These are phyloP conservation scores for Scedosporium dehoogii DNA, from an alignment of 2,329 filamentous ascomycete genomes.

Conservation along the genomic window DNA sequence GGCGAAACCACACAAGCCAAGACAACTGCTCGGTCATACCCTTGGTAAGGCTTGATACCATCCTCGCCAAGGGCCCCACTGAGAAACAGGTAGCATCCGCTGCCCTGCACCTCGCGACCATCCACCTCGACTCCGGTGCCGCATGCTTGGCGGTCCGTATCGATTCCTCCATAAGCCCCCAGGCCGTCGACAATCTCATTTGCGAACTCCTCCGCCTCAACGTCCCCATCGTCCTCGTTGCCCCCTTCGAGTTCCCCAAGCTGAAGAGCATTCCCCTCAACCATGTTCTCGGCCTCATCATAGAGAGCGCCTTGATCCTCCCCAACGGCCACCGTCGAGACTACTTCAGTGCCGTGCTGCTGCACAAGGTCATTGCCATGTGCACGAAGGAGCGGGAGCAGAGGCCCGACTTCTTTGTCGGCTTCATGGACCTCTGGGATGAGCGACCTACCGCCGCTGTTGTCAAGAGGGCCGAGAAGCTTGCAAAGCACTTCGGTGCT, in stretches of 20 bases:
- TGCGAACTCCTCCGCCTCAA: slow-evolving; percentile 5
- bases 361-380: slow-evolving; percentile 21
- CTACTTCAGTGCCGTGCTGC: slow-evolving; percentile 28
- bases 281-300: slow-evolving; percentile 24
- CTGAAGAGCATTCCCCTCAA: neutral
- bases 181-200: neutral
- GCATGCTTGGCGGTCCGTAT: neutral
- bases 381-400: slow-evolving; percentile 19
- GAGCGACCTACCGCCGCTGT: slow-evolving; percentile 21
- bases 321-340: slow-evolving; percentile 28
- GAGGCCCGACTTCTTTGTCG: slow-evolving; percentile 25
- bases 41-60: neutral
- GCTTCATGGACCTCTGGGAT: slow-evolving; percentile 25
- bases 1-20: slow-evolving; percentile 2
- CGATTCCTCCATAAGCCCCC: neutral
- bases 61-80: neutral
- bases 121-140: slow-evolving; percentile 5
- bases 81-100: slow-evolving; percentile 1
- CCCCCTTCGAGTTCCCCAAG: slow-evolving; percentile 1
- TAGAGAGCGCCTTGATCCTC: slow-evolving; percentile 32
- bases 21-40: slow-evolving; percentile 4
- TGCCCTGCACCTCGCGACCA: slow-evolving; percentile 1
- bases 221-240: slow-evolving; percentile 2
- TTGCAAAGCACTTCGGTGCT: slow-evolving; percentile 25
- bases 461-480: slow-evolving; percentile 22